Evolutionary conservation across 108 stramenopile species (phyloP).

Genomic region (Stephanodiscus minutulus): DNA sequence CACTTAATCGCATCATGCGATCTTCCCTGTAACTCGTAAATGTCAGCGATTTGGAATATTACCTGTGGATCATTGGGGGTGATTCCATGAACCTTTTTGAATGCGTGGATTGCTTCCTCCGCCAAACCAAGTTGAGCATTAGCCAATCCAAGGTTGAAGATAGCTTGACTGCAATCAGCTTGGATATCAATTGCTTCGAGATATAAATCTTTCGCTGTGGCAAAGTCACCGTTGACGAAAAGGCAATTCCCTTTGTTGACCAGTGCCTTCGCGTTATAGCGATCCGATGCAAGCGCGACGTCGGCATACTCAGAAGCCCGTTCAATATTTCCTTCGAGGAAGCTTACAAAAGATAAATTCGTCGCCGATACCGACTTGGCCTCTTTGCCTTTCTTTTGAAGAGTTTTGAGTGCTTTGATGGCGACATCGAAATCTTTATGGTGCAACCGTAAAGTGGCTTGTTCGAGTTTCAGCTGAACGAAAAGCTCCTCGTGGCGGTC

Average conservation of each 20-base stretch:
- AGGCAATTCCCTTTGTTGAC: conserved; percentile 93
- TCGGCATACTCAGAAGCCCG: conserved; percentile 81
- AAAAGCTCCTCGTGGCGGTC: conserved; percentile 62
- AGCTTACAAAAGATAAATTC: conserved; percentile 86
- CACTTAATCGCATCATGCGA: conserved; percentile 56
- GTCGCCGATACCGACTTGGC: conserved; percentile 81
- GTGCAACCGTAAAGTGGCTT: conserved; percentile 51
- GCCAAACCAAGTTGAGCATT: conserved; percentile 56
- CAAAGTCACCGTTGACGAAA: conserved; percentile 65
- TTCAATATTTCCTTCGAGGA: conserved; percentile 78
- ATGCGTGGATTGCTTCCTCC: conserved; percentile 78
- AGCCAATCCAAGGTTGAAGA: conserved; percentile 86
- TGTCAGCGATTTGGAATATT: conserved; percentile 84
- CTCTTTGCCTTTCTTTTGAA: conserved; percentile 80
- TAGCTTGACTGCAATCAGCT: conserved; percentile 86
- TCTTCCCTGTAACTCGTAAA: conserved; percentile 64
- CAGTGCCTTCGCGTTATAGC: conserved; percentile 90
- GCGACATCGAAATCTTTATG: conserved; percentile 33
- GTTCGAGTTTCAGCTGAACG: conserved; percentile 71
- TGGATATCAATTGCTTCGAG: conserved; percentile 90
- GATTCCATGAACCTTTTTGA: conserved; percentile 86
- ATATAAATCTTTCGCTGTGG: conserved; percentile 78
- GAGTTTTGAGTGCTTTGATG: conserved; percentile 63
- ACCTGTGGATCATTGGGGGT: conserved; percentile 84
- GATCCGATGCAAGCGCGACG: conserved; percentile 67